Conservation (phyloP, 768 basidiomycete species). For the Paxillus ammoniavirescens region DNA sequence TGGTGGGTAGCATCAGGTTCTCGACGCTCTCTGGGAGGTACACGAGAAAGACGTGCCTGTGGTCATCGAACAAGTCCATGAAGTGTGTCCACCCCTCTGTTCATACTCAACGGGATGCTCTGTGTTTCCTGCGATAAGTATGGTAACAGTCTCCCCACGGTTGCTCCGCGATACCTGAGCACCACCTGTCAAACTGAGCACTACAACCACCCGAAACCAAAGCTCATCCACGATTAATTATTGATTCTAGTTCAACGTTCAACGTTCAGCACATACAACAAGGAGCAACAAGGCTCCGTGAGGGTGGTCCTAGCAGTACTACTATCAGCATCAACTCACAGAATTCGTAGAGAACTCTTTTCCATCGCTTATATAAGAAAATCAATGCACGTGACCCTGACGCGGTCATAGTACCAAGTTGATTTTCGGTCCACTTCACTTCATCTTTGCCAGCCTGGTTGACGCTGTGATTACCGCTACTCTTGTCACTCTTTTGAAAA, state of each 20-base stretch:
- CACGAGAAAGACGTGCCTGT: slow-evolving; percentile 35
- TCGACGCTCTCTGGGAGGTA: slow-evolving; percentile 3
- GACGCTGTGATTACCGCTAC: slow-evolving; percentile 5
- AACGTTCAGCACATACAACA: no score
- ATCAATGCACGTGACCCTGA: slow-evolving; percentile 30
- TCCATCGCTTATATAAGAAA: slow-evolving; percentile 9
- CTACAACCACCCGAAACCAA: neutral
- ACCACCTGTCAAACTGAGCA: neutral
- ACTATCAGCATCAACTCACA: no score
- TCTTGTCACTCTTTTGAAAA: slow-evolving; percentile 21
- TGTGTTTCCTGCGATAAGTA: neutral
- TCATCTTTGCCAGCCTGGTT: slow-evolving; percentile 9
- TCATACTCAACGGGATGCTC: slow-evolving; percentile 9
- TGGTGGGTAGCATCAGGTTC: slow-evolving; percentile 12
- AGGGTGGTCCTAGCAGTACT: no score
- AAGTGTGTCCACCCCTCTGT: neutral
- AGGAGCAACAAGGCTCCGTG: no score
- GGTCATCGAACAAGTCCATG: slow-evolving; percentile 37
- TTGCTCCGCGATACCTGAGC: neutral
- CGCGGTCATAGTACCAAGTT: slow-evolving; percentile 15
- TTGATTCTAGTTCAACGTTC: neutral
- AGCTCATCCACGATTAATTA: neutral
- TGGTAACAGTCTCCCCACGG: neutral
- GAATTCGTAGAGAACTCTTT: neutral
- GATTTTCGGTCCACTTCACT: slow-evolving; percentile 16